Percentiles rank a stretch among this genome's conserved stretches.
phyloP scores from a whole-genome alignment of 768 basidiomycete species.

The Suillus subalutaceus region DNA sequence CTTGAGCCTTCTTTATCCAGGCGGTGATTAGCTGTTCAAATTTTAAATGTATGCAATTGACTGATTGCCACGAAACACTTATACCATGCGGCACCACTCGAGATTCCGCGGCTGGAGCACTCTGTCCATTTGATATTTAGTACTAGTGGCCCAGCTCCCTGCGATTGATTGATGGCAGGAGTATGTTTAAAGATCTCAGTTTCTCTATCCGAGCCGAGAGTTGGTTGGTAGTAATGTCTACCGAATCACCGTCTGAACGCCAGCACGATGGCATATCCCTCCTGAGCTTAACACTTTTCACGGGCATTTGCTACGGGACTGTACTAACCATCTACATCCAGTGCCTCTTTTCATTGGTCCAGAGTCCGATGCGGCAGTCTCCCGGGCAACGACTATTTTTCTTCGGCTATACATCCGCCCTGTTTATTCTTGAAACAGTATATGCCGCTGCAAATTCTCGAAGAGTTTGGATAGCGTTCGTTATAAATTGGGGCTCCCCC shows the following conservation, averaged over 20 bases:
- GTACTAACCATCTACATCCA: constrained; percentile 8
- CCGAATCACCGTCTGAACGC: neutral
- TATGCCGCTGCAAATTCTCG: constrained; percentile 33
- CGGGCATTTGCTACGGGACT: neutral
- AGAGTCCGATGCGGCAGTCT: neutral
- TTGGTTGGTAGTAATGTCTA: neutral
- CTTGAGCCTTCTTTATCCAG: neutral
- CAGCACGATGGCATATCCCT: constrained; percentile 4
- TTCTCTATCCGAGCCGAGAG: neutral
- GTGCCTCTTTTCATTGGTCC: neutral
- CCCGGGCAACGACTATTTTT: constrained; percentile 18
- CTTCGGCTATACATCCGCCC: constrained; percentile 26
- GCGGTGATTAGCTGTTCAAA: neutral
- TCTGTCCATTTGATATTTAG: neutral
- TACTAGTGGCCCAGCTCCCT: neutral
- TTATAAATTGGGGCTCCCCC: constrained; percentile 31
- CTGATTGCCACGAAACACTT: neutral
- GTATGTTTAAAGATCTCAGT: neutral
- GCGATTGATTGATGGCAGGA: neutral
- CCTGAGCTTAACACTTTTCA: constrained; percentile 3
- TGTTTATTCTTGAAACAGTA: constrained; percentile 32
- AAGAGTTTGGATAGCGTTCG: constrained; percentile 30
- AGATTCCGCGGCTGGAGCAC: neutral
- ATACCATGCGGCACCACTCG: neutral
- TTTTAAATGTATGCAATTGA: neutral